Conservation (phyloP, 2,329 filamentous ascomycete genomes). For the Beauveria medogensis region DNA sequence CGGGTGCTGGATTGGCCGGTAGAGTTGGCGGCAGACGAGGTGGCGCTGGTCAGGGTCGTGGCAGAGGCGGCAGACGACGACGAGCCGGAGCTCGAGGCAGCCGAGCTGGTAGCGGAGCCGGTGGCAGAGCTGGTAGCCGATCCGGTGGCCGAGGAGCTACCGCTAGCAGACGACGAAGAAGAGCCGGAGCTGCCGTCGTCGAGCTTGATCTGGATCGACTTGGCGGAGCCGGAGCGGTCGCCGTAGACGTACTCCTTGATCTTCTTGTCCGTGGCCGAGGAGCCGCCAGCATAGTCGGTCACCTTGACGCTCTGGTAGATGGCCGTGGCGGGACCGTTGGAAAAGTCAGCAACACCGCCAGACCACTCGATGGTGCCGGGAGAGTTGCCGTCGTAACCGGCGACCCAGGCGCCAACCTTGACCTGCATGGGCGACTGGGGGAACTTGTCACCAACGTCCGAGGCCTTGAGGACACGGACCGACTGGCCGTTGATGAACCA, state of each 20-base stretch:
- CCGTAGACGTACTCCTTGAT: conserved; percentile 45
- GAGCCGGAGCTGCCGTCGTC: conserved; percentile 21
- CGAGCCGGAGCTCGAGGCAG: neutral
- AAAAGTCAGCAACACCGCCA: conserved; percentile 54
- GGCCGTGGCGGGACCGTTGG: conserved; percentile 42
- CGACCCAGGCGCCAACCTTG: conserved; percentile 62
- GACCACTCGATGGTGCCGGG: conserved; percentile 66
- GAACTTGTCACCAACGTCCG: conserved; percentile 44
- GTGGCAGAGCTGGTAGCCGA: conserved; percentile 6
- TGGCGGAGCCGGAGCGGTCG: conserved; percentile 40
- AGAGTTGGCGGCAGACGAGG: conserved; percentile 16
- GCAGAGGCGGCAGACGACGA: conserved; percentile 12
- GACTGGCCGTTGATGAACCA: conserved; percentile 57
- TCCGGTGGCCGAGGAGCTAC: conserved; percentile 12
- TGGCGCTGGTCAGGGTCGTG: conserved; percentile 17
- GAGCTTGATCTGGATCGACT: conserved; percentile 41
- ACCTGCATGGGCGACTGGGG: conserved; percentile 69
- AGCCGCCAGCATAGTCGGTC: conserved; percentile 45
- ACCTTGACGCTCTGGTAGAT: conserved; percentile 51
- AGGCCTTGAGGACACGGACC: conserved; percentile 57
- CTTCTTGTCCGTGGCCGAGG: conserved; percentile 27
- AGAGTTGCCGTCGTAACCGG: conserved; percentile 48
- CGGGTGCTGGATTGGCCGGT: conserved; percentile 17
- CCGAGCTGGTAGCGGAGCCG: conserved; percentile 11
- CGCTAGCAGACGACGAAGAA: conserved; percentile 19